Conservation (phyloP, 768 basidiomycete genomes). For the Lepiota venenata region DNA sequence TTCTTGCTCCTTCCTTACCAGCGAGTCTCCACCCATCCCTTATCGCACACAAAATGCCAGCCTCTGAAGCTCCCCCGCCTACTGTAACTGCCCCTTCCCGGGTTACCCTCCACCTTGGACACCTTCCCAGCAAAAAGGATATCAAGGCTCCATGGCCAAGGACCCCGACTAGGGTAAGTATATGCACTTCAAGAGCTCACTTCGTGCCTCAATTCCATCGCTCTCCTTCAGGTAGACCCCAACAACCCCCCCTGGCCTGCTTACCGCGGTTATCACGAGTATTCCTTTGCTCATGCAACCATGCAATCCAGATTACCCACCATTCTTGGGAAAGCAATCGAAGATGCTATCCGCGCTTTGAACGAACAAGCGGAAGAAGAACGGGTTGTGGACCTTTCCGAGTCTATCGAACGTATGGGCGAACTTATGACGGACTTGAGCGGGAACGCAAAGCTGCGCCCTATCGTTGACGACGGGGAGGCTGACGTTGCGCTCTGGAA, state of each 20-base stretch:
- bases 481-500: constrained; percentile 96
- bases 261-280: constrained; percentile 78
- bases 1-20: not conserved
- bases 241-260: constrained; percentile 86
- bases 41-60: not conserved
- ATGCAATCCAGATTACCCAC: constrained; percentile 97
- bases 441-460: constrained; percentile 77
- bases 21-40: constrained; percentile 1
- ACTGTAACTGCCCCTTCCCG: constrained; percentile 44
- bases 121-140: constrained; percentile 69
- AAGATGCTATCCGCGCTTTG: constrained; percentile 84
- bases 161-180: constrained; percentile 62
- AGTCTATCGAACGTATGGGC: constrained; percentile 89
- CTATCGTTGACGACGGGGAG: constrained; percentile 88
- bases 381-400: constrained; percentile 75
- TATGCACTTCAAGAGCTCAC: constrained; percentile 8
- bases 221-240: constrained; percentile 56
- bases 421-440: constrained; percentile 85
- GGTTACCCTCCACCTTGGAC: constrained; percentile 70
- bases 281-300: constrained; percentile 86
- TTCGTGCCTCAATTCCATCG: not conserved
- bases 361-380: constrained; percentile 86
- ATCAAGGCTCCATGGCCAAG: constrained; percentile 73
- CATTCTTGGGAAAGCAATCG: constrained; percentile 93
- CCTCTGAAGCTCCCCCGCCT: constrained; percentile 1